Evolutionary conservation across 768 basidiomycete species (phyloP), one percentile per base, ranked within the genome.

Genomic region (Rhizopogon roseolus): DNA sequence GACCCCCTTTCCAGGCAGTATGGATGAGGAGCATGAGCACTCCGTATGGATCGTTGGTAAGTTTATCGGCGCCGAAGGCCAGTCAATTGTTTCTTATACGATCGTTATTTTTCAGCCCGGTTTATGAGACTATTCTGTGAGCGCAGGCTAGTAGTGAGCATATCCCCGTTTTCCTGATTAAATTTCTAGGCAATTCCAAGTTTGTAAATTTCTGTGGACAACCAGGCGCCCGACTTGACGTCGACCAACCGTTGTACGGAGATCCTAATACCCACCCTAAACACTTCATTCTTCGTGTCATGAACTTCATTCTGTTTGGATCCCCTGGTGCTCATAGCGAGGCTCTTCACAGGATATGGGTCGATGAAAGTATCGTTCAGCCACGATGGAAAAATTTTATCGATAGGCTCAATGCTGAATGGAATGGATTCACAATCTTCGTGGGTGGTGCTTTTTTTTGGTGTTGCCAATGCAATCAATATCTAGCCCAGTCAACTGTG

Each of bases 391-490:
- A 62, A 4, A 61, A 68, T 4, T 74, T 76, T 42, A 71, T 81
- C 19, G 44, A 50, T 6, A 72, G 71, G 17, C 64, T 80, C 22
- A 73, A 67, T 19, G 64, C 66, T 7, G 76, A 82, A 57, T 79
- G 77, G 80, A 65, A 73, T 52, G 73, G 75, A 44, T 73, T 77
- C 41, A 74, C 73, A 25, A 73, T 78, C 36, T 76, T 74, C 52
- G 81, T 82, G 44, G 38, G 77, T 60, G 28, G 8, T 16, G 1
- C 37, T 10, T 25, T 14, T 34, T 4, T 6, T 9, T 11, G 4
- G 7, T 32, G 29, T 9, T 25, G 4, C 34, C 46, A 19, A 2
- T 14, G 14, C 4, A 3, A 5, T 13, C 17, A 49, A 49, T 14
- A 2, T 27, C 27, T 22, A 8, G n/a, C 13, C 32, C n/a, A 82